Percentiles rank a stretch among this genome's conserved stretches.
Conservation (phyloP, 176 grass and related monocot species). For the Phoenix roebelenii region DNA sequence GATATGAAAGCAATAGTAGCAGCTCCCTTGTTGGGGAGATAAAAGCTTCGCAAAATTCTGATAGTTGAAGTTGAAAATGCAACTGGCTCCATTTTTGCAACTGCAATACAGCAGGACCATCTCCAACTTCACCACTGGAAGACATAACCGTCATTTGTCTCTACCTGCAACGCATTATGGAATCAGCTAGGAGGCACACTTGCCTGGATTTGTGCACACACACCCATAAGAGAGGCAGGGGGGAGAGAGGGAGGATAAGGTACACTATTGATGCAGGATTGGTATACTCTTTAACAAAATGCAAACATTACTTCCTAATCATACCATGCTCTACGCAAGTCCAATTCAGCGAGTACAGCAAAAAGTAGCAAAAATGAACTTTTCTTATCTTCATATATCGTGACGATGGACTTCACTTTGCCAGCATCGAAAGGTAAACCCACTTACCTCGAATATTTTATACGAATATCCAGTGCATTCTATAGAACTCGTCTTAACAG, state of each 20-base stretch:
- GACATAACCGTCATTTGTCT: constrained; percentile 26
- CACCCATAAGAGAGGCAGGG: background rate
- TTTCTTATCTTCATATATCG: no score
- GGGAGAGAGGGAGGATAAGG: background rate
- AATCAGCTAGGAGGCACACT: background rate
- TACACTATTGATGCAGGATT: no score
- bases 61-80: constrained; percentile 39
- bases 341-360: no score
- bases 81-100: constrained; percentile 54
- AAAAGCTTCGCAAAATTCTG: constrained; percentile 66
- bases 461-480: no score
- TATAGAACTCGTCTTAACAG: no score
- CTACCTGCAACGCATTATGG: constrained; percentile 23
- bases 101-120: constrained; percentile 55
- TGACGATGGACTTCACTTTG: no score
- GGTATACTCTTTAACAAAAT: no score
- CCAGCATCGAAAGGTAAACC: no score
- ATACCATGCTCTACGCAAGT: no score
- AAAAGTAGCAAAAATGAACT: no score
- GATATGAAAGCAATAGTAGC: constrained; percentile 52
- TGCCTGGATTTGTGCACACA: background rate
- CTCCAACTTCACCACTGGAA: constrained; percentile 34
- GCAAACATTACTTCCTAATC: no score
- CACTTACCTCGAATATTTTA: no score
- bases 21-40: constrained; percentile 68